Percentiles rank a stretch among this genome's conserved stretches.
phyloP scores from a whole-genome alignment of 768 basidiomycete genomes.

The Pleurotus platypus region DNA sequence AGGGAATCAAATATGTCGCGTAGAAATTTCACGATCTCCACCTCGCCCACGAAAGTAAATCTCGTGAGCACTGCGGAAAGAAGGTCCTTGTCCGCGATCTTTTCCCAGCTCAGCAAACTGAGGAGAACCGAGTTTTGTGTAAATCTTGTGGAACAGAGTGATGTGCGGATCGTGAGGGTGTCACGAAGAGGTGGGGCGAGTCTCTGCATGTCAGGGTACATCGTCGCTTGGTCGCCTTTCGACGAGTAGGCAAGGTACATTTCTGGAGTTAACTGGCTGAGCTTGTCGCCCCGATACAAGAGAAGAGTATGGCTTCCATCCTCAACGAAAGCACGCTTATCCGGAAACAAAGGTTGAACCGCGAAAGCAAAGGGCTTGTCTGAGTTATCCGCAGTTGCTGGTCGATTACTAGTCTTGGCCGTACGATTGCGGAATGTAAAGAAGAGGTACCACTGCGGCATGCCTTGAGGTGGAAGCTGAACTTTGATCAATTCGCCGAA shows the following conservation, averaged over 20 bases:
- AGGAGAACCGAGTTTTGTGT: constrained; percentile 88
- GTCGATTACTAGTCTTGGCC: constrained; percentile 37
- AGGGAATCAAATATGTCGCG: constrained; percentile 90
- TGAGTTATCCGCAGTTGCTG: constrained; percentile 29
- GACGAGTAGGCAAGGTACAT: constrained; percentile 63
- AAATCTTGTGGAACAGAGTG: constrained; percentile 87
- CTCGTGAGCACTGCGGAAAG: constrained; percentile 73
- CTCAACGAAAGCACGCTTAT: constrained; percentile 73
- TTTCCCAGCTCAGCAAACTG: constrained; percentile 79
- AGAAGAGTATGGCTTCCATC: constrained; percentile 87
- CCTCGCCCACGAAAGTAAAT: constrained; percentile 91
- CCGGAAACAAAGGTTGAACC: constrained; percentile 83
- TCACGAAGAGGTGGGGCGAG: constrained; percentile 72
- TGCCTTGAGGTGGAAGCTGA: constrained; percentile 60
- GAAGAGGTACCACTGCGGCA: constrained; percentile 86
- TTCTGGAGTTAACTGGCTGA: constrained; percentile 56
- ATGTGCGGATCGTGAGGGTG: constrained; percentile 77
- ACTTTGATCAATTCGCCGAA: constrained; percentile 94
- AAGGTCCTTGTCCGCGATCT: constrained; percentile 55
- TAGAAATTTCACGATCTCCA: constrained; percentile 91
- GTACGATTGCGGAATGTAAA: constrained; percentile 77
- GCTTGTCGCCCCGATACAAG: constrained; percentile 79
- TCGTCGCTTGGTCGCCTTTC: constrained; percentile 52
- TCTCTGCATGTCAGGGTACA: constrained; percentile 61
- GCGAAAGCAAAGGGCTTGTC: constrained; percentile 91